Evolutionary conservation across 768 basidiomycete species (phyloP), one percentile per base, ranked within the genome.

Genomic region (Boletus tomentosulus): DNA sequence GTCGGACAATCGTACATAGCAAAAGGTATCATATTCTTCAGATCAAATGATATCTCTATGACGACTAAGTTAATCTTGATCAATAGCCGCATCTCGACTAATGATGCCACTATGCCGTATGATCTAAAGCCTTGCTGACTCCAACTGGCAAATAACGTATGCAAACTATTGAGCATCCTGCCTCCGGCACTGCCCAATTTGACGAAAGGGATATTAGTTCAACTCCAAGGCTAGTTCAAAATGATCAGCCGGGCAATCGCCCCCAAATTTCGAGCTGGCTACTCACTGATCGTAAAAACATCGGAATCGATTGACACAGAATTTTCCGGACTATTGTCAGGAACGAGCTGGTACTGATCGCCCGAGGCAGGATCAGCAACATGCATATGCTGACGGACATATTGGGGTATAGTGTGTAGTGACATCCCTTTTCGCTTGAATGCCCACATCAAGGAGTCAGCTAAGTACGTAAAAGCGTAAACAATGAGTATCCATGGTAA

Each of bases 281-380:
- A 33, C 47, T 49, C 42, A 57, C 57, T 41, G 27, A 58, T 58
- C 47, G 39, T n/a, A 4, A 57, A 33, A 8, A 43, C 31, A 10
- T 33, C 13, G 9, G 39, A 13, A 52, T 57, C 42, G 4, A 6
- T 3, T 4, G 33, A 10, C 46, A 7, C n/a, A 19, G 27, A n/a
- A 22, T 28, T 46, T 46, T 47, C 28, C 5, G 28, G 45, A 12
- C 39, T 12, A 27, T 30, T 16, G 16, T 44, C 22, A 2, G 46
- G 55, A 25, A 52, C 47, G 15, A 57, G 50, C n/a, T 41, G 33
- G 35, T 52, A 58, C 37, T 28, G 57, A 49, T 46, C 15, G 31
- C 55, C 55, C 43, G 55, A 52, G 47, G 31, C 15, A 3, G 42
- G 47, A 37, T 57, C 55, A 30, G 50, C 4, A 15, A 42, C 38